Evolutionary conservation across 768 basidiomycete genomes (phyloP).

Genomic region (Macrocybe gigantea): DNA sequence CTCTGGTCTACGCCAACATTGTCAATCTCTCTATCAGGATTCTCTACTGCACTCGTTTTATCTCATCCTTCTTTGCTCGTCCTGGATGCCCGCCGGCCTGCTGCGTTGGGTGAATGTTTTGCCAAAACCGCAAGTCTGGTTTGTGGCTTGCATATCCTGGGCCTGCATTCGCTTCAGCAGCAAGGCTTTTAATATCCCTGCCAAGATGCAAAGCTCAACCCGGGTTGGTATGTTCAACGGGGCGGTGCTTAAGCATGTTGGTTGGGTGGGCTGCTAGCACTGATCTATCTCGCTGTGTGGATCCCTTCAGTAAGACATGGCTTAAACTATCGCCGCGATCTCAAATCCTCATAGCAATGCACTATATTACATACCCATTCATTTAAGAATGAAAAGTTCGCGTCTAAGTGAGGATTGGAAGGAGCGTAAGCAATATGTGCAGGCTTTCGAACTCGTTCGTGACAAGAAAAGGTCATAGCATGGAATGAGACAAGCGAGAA

Average conservation of each 20-base stretch:
- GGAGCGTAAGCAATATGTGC: no score
- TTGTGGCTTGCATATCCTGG: constrained; percentile 17
- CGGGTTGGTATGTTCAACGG: constrained; percentile 17
- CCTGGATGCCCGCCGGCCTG: constrained; percentile 5
- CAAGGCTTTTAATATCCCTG: constrained; percentile 12
- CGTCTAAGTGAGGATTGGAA: no score
- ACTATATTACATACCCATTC: no score
- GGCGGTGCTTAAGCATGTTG: constrained; percentile 26
- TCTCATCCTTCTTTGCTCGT: constrained; percentile 37
- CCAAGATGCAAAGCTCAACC: constrained; percentile 15
- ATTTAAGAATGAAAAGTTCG: no score
- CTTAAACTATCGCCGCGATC: no score
- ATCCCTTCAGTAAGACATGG: no score
- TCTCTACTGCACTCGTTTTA: constrained; percentile 50
- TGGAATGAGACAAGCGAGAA: no score
- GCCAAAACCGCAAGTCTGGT: constrained; percentile 17
- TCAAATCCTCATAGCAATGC: no score
- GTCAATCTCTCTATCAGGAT: constrained; percentile 60
- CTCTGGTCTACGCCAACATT: constrained; percentile 75
- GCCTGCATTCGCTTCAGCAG: constrained; percentile 22
- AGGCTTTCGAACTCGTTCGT: no score
- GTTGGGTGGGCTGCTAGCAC: constrained; percentile 16
- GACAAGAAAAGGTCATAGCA: no score
- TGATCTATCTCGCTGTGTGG: no score
- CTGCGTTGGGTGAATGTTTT: constrained; percentile 19